phyloP scores from a whole-genome alignment of 2,329 filamentous ascomycete species.

The Claviceps humidiphila region DNA sequence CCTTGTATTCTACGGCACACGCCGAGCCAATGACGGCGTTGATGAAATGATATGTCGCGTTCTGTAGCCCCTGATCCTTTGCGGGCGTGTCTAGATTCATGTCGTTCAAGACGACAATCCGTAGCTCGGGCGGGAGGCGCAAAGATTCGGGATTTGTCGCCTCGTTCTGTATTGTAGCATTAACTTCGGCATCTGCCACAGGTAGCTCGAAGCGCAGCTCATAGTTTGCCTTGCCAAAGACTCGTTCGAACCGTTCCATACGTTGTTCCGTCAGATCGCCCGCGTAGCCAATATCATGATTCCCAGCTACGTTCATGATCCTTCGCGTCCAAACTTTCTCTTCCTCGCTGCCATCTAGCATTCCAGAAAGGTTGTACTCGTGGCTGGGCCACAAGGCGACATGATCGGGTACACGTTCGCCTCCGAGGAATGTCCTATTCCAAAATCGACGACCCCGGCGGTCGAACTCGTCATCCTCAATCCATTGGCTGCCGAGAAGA shows the following conservation, averaged over 20 bases:
- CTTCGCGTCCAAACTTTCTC: constrained; percentile 53
- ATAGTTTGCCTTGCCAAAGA: constrained; percentile 84
- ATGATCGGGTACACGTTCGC: constrained; percentile 47
- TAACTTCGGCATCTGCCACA: constrained; percentile 23
- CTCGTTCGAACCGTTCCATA: constrained; percentile 66
- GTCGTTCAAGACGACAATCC: constrained; percentile 77
- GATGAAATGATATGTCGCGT: constrained; percentile 65
- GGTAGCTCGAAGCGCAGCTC: constrained; percentile 62
- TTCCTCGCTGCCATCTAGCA: constrained; percentile 30
- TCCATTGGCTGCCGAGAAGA: constrained; percentile 89
- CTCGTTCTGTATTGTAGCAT: constrained; percentile 28
- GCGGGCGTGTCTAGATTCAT: constrained; percentile 89
- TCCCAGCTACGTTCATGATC: constrained; percentile 83
- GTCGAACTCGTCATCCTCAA: constrained; percentile 72
- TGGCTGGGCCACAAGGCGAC: constrained; percentile 33
- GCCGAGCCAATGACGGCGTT: constrained; percentile 54
- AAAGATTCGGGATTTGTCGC: constrained; percentile 31
- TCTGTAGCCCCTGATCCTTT: constrained; percentile 50
- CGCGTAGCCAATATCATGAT: constrained; percentile 93
- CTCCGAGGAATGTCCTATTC: constrained; percentile 62
- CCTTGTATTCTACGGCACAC: constrained; percentile 44
- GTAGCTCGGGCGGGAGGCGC: constrained; percentile 52
- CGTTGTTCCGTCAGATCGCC: constrained; percentile 73
- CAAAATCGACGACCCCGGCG: constrained; percentile 63
- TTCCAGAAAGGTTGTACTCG: constrained; percentile 37